These are phyloP conservation scores for Colletotrichum sojae DNA, from an alignment of 2,329 filamentous ascomycete species.

Conservation along the genomic window DNA sequence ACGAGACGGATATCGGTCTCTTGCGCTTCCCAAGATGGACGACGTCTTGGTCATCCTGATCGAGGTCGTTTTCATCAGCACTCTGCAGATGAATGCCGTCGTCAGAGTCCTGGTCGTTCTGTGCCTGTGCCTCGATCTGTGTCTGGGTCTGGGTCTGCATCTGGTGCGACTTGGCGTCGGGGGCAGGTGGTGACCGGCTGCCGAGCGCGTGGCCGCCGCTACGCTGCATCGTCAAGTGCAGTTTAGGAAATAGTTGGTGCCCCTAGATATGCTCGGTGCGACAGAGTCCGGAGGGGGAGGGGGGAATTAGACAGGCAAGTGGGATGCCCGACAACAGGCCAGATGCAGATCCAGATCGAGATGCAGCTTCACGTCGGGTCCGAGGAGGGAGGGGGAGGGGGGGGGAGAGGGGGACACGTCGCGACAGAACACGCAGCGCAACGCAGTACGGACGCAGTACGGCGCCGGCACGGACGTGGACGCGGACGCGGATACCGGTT, in stretches of 20 bases:
- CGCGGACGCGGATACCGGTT: too few species aligned
- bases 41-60: constrained; percentile 61
- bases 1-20: constrained; percentile 73
- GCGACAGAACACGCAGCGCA: too few species aligned
- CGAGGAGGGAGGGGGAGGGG: too few species aligned
- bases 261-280: constrained; percentile 3
- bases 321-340: too few species aligned
- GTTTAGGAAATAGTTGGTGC: background rate
- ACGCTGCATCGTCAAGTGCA: constrained; percentile 40
- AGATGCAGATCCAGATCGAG: too few species aligned
- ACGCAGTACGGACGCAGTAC: too few species aligned
- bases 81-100: constrained; percentile 59
- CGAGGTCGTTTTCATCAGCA: constrained; percentile 58
- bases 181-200: constrained; percentile 39
- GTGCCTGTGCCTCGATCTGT: constrained; percentile 18
- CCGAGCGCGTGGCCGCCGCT: constrained; percentile 41
- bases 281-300: constrained; percentile 1
- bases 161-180: constrained; percentile 33
- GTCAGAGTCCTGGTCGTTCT: constrained; percentile 61
- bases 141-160: constrained; percentile 21
- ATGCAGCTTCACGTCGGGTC: too few species aligned
- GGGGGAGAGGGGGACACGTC: too few species aligned
- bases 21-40: constrained; percentile 69
- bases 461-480: too few species aligned
- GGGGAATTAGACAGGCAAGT: too few species aligned